phyloP scores from a whole-genome alignment of 345 rosid species.

The Boechera divaricarpa region DNA sequence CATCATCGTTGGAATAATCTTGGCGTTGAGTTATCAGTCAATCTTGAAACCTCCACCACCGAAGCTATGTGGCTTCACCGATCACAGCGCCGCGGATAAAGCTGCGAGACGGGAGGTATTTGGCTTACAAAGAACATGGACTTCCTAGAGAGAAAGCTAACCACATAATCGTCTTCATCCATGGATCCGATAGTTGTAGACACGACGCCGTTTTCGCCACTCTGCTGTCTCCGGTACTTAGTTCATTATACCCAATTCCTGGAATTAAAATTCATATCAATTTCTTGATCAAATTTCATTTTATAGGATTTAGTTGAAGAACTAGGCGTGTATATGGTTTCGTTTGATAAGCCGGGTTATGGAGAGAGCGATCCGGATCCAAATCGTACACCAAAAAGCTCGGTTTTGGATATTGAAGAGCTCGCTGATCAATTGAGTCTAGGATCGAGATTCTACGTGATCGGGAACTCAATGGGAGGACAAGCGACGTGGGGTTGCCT shows the following conservation, averaged over 20 bases:
- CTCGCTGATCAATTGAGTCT: slow-evolving; percentile 63
- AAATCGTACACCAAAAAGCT: slow-evolving; percentile 50
- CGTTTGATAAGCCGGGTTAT: slow-evolving; percentile 68
- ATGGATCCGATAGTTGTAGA: slow-evolving; percentile 54
- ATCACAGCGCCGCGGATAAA: slow-evolving; percentile 56
- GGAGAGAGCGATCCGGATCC: slow-evolving; percentile 73
- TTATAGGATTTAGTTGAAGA: slow-evolving; percentile 54
- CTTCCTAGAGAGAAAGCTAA: slow-evolving; percentile 53
- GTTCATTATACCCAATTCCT: background rate
- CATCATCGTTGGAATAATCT: slow-evolving; percentile 33
- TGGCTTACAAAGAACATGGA: slow-evolving; percentile 65
- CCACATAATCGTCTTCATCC: slow-evolving; percentile 53
- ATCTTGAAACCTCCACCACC: slow-evolving; percentile 53
- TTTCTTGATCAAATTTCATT: background rate
- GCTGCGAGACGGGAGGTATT: slow-evolving; percentile 62
- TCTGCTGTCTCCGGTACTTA: slow-evolving; percentile 48
- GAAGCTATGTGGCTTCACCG: slow-evolving; percentile 50
- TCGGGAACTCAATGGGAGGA: slow-evolving; percentile 67
- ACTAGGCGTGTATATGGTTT: slow-evolving; percentile 53
- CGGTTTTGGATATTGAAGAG: slow-evolving; percentile 62
- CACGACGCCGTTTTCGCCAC: slow-evolving; percentile 45
- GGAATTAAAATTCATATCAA: background rate
- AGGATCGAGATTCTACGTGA: slow-evolving; percentile 54
- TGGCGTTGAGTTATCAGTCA: slow-evolving; percentile 51
- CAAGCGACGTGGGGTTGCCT: slow-evolving; percentile 55